Evolutionary conservation across 257 asterid species (phyloP).

Genomic region (Misopates orontium): DNA sequence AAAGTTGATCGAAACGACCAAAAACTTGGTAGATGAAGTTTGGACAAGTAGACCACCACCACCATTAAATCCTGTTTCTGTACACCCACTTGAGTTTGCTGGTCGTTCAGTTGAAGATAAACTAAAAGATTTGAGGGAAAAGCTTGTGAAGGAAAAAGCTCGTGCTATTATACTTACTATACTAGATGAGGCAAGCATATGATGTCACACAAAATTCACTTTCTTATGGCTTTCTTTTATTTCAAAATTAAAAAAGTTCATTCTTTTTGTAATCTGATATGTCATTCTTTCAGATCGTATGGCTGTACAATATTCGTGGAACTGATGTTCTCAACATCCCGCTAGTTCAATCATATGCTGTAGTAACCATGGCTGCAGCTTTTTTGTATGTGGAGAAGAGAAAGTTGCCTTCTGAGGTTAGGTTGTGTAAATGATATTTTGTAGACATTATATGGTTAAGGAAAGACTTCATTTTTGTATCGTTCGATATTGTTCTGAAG

Average conservation of each 20-base stretch:
- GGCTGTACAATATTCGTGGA: conserved; percentile 94
- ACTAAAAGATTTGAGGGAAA: conserved; percentile 74
- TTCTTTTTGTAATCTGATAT: conserved; percentile 15
- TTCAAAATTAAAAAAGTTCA: conserved; percentile 8
- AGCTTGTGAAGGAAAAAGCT: conserved; percentile 66
- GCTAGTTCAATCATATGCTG: conserved; percentile 89
- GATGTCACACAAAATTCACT: conserved; percentile 10
- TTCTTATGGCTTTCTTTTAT: conserved; percentile 16
- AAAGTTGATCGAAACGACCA: conserved; percentile 62
- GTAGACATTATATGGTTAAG: conserved; percentile 7
- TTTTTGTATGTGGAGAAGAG: conserved; percentile 82
- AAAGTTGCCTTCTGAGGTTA: conserved; percentile 84
- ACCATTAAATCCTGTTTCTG: conserved; percentile 63
- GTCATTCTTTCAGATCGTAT: conserved; percentile 67
- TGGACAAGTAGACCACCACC: conserved; percentile 79
- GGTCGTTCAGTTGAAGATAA: conserved; percentile 84
- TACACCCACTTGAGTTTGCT: conserved; percentile 78
- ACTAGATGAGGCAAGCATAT: conserved; percentile 76
- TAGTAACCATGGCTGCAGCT: conserved; percentile 70
- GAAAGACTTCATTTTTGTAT: background rate
- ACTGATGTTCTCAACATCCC: conserved; percentile 83
- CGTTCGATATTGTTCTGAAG: conserved; percentile 24
- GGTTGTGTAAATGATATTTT: conserved; percentile 20
- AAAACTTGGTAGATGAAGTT: conserved; percentile 87
- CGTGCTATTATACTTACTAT: conserved; percentile 69